Evolutionary conservation across 192 early-diverging fungal genomes (phyloP).

Genomic region (Funneliformis geosporum): DNA sequence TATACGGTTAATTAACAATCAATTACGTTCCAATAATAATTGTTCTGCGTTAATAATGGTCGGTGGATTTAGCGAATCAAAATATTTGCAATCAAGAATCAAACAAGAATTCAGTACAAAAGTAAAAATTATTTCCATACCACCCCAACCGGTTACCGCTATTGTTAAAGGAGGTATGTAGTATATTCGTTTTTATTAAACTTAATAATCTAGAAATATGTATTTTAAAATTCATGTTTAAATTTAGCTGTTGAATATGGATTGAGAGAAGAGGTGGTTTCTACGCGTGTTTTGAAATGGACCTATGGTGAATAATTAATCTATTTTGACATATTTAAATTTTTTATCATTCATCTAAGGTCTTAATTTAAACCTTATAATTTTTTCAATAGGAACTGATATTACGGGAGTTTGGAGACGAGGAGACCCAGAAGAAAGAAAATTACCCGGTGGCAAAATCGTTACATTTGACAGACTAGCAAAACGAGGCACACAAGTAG

Average conservation of each 20-base stretch:
- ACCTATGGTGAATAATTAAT: neutral
- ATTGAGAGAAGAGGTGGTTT: neutral
- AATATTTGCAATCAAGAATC: constrained; percentile 54
- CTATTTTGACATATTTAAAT: neutral
- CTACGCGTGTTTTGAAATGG: neutral
- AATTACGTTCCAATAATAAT: constrained; percentile 39
- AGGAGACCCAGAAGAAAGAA: neutral
- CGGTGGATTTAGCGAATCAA: constrained; percentile 55
- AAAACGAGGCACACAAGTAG: neutral
- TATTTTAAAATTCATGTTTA: neutral
- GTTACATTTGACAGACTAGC: neutral
- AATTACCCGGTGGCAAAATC: neutral
- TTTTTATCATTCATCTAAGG: neutral
- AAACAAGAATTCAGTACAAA: constrained; percentile 50
- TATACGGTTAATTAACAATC: constrained; percentile 50
- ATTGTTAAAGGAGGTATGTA: constrained; percentile 49
- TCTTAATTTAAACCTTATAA: neutral
- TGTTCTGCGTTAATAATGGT: constrained; percentile 53
- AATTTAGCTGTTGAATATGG: neutral
- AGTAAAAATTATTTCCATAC: constrained; percentile 50
- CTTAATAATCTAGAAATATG: neutral
- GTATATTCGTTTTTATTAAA: too few relatives aligned
- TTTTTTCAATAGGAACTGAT: neutral
- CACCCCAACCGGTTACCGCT: constrained; percentile 49
- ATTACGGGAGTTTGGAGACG: neutral